Base-by-base conservation (phyloP, 1,284 basidiomycete species). In the Trichosporon faecale region DNA sequence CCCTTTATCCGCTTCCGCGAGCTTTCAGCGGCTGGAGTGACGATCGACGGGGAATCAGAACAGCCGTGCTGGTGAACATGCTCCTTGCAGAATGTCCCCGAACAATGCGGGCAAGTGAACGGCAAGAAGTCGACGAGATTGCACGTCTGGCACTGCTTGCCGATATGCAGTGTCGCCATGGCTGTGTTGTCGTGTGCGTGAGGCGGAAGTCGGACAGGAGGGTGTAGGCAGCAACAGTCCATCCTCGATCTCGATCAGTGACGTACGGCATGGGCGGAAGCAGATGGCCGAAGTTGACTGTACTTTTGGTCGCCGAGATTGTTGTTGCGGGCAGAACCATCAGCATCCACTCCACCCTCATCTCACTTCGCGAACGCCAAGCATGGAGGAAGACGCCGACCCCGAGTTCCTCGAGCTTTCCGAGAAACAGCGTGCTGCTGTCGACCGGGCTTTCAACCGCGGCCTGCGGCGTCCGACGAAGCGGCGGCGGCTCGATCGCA, bases 341-440 rank as follows among this genome's bases (percentile, higher is more conserved):
- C 23, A 18, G 21, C 46, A 5, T 9, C 46, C 21, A 52, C 46
- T 25, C n/a, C 21, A 52, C 46, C 8, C 23, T n/a, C 23, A 46
- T 14, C 18, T 44, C 46, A 21, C 33, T 8, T n/a, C 63, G 25
- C 21, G 23, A 33, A 37, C n/a, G 3, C 33, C 61, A 14, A 37
- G 21, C 27, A 65, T 37, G 18, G 44, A 55, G 9, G 63, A 66
- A 7, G 76, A 78, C 46, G 76, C 70, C 3, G 83, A 84, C 68
- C 76, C 80, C n/a, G 83, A 84, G 12, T 84, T 78, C 60, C 75
- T 79, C 12, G 80, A 79, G 16, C 74, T 84, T 0, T 74, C 78
- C 0, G 66, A 46, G 0, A 67, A 73, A 9, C 77, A 80, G 67
- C 68, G 75, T 23, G 70, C 74, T 11, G 64, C 72, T 2, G 75